Percentiles rank a stretch among this genome's conserved stretches.
These are phyloP conservation scores for Pseudocercospora fuligena DNA, from an alignment of 2,329 filamentous ascomycete genomes.

Conservation along the genomic window DNA sequence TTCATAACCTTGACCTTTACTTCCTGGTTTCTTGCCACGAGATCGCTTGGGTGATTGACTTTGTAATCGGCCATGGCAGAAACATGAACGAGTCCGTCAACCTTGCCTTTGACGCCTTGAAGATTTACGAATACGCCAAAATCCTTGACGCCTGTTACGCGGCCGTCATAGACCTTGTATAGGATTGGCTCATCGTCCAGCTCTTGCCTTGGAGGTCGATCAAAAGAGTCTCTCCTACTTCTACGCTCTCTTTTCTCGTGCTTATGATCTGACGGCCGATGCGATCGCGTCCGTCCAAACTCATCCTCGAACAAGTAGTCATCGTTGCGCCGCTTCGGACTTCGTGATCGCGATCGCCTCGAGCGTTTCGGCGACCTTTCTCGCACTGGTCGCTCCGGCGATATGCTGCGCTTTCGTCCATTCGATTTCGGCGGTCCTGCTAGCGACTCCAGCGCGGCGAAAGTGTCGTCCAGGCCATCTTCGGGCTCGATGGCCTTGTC, in stretches of 20 bases:
- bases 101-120: slow-evolving; percentile 82
- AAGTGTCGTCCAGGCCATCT: slow-evolving; percentile 79
- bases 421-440: slow-evolving; percentile 68
- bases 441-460: slow-evolving; percentile 86
- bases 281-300: slow-evolving; percentile 56
- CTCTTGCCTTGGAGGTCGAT: slow-evolving; percentile 61
- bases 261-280: slow-evolving; percentile 49
- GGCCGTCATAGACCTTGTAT: slow-evolving; percentile 87
- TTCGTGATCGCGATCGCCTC: slow-evolving; percentile 54
- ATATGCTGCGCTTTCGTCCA: slow-evolving; percentile 64
- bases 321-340: slow-evolving; percentile 53
- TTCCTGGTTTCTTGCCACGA: slow-evolving; percentile 77
- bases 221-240: slow-evolving; percentile 63
- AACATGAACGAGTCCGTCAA: slow-evolving; percentile 91
- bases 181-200: slow-evolving; percentile 80
- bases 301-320: slow-evolving; percentile 64
- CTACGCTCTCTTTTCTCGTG: slow-evolving; percentile 50
- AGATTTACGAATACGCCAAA: slow-evolving; percentile 96
- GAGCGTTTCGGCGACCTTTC: slow-evolving; percentile 41
- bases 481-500: slow-evolving; percentile 66
- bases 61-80: slow-evolving; percentile 85
- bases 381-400: slow-evolving; percentile 56
- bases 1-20: slow-evolving; percentile 94
- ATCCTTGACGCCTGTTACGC: slow-evolving; percentile 89
- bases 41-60: slow-evolving; percentile 88